Evolutionary conservation across 2,329 filamentous ascomycete species (phyloP), one percentile per base, ranked within the genome.

Genomic region (Harringtonia lauricola): DNA sequence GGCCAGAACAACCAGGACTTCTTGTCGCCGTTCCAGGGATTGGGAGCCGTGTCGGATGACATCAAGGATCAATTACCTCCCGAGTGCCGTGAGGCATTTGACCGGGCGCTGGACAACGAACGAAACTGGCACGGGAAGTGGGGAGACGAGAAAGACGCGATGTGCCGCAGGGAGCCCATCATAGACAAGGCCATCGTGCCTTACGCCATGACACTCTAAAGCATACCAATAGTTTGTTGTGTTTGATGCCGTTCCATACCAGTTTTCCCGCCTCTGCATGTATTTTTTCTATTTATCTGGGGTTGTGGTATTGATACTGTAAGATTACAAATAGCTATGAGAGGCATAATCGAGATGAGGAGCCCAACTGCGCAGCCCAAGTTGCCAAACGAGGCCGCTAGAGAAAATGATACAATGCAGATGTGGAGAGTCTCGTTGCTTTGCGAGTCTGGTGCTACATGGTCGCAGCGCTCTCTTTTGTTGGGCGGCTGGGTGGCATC

Each of bases 11-110:
- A 52, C 3, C 57, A 59, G 3, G 66, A 69, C 50, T 70, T 76
- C 51, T 53, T 76, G 12, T 58, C 67, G 2, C 59, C 72, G 8
- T 79, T 78, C 55, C 65, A 68, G 52, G 83, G 84, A 4, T 66
- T 89, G 9, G 65, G 68, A n/a, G 70, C 73, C 35, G 69, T 88
- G 8, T 62, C 79, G 1, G 71, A 79, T 40, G 82, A 86, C 10
- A 69, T 87, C 49, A 67, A 75, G 45, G 72, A 76, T 26, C 68
- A 83, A 46, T 67, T 89, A 46, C 83, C 82, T 1, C 61, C 72
- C 2, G 79, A 86, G 49, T 92, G 86, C 59, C 75, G 83, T 31
- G 65, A 69, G 31, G 83, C 85, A 0, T 88, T 95, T 49, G 69
- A 87, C 41, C 67, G 74, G 42, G 81, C 86, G 3, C 66, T 79